phyloP scores from a whole-genome alignment of 441 rosid species.

The Hura crepitans region DNA sequence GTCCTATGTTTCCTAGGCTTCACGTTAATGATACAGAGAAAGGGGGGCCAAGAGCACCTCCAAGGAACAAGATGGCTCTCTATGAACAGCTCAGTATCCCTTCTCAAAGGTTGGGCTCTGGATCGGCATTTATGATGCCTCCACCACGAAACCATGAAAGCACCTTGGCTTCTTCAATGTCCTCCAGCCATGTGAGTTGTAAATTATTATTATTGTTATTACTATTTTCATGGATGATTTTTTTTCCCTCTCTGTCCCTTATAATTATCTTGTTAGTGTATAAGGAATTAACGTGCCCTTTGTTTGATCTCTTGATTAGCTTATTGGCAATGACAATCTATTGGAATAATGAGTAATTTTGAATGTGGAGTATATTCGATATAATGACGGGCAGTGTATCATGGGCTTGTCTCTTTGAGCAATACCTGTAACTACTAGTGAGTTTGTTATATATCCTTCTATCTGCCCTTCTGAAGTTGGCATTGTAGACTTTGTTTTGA shows the following conservation, averaged over 20 bases:
- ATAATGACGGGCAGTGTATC: neutral
- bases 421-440: neutral
- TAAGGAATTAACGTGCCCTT: neutral
- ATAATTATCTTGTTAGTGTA: neutral
- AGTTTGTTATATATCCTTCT: slow-evolving; percentile 1
- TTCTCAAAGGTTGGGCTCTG: slow-evolving; percentile 57
- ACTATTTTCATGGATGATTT: neutral
- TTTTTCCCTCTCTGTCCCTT: neutral
- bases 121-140: slow-evolving; percentile 43
- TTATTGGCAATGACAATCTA: neutral
- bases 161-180: slow-evolving; percentile 38
- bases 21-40: slow-evolving; percentile 81
- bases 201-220: slow-evolving; percentile 3
- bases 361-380: neutral
- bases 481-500: slow-evolving; percentile 5
- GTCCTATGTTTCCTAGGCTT: slow-evolving; percentile 86
- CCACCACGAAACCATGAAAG: slow-evolving; percentile 31
- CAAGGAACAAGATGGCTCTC: slow-evolving; percentile 96
- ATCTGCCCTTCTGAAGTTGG: neutral
- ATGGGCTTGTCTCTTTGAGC: neutral
- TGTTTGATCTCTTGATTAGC: slow-evolving; percentile 8
- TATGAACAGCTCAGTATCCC: slow-evolving; percentile 85
- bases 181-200: slow-evolving; percentile 49
- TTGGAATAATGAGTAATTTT: neutral
- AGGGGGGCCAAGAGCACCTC: slow-evolving; percentile 93